Evolutionary conservation across 257 asterid species (phyloP).

Genomic region (Mitragyna speciosa): DNA sequence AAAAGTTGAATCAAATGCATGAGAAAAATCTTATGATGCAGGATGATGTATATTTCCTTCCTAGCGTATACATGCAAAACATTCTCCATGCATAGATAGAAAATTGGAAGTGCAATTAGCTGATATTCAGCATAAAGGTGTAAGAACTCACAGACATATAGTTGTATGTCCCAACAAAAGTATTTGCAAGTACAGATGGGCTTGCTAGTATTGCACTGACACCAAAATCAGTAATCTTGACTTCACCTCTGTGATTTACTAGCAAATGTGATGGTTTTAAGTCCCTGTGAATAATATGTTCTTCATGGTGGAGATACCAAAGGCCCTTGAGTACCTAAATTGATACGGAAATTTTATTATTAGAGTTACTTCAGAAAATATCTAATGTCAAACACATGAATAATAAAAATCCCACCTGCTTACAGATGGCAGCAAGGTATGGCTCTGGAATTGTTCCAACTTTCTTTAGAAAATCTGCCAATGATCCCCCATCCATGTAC

Average conservation of each 20-base stretch:
- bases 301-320: slow-evolving; percentile 98
- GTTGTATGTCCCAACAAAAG: slow-evolving; percentile 96
- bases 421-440: slow-evolving; percentile 91
- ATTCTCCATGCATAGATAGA: neutral
- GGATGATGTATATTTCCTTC: neutral
- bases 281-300: slow-evolving; percentile 94
- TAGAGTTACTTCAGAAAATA: slow-evolving; percentile 10
- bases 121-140: neutral
- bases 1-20: neutral
- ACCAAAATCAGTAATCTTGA: slow-evolving; percentile 96
- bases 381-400: neutral
- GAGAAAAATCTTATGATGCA: neutral
- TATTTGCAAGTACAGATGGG: slow-evolving; percentile 86
- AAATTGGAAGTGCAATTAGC: neutral
- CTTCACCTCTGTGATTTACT: slow-evolving; percentile 93
- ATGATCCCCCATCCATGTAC: slow-evolving; percentile 99
- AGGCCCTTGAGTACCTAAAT: slow-evolving; percentile 91
- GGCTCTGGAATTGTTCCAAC: slow-evolving; percentile 81
- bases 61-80: neutral
- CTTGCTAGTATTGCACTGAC: slow-evolving; percentile 85
- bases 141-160: slow-evolving; percentile 94
- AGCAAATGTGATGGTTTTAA: slow-evolving; percentile 93
- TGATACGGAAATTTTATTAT: slow-evolving; percentile 11
- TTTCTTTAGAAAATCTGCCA: slow-evolving; percentile 84
- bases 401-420: slow-evolving; percentile 55